phyloP scores from a whole-genome alignment of 2,329 filamentous ascomycete species.

The Fusarium begoniae region DNA sequence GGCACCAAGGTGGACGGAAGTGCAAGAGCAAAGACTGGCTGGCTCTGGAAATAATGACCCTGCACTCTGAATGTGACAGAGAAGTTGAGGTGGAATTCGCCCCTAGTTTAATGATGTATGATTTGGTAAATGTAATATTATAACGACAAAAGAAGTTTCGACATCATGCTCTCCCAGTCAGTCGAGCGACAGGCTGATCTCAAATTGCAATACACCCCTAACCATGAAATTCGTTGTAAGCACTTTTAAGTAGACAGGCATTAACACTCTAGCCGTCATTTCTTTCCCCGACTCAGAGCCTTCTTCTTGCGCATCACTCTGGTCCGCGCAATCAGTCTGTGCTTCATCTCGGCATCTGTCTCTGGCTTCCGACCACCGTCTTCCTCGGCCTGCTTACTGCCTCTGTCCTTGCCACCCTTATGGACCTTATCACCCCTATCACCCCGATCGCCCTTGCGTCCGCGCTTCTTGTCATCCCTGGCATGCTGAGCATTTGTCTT shows the following conservation, averaged over 20 bases:
- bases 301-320: constrained; percentile 79
- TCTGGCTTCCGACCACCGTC: constrained; percentile 48
- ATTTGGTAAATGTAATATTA: constrained; percentile 18
- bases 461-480: constrained; percentile 34
- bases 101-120: constrained; percentile 28
- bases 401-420: constrained; percentile 2
- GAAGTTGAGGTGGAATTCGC: neutral
- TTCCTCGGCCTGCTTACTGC: constrained; percentile 3
- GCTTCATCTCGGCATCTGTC: constrained; percentile 58
- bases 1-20: constrained; percentile 22
- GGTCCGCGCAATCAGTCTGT: constrained; percentile 87
- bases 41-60: constrained; percentile 53
- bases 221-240: constrained; percentile 9
- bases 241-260: constrained; percentile 30
- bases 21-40: constrained; percentile 46
- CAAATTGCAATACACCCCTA: neutral
- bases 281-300: constrained; percentile 50
- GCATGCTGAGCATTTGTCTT: constrained; percentile 30
- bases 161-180: neutral
- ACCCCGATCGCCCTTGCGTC: constrained; percentile 24
- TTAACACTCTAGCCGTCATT: constrained; percentile 33
- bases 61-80: no score
- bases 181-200: constrained; percentile 1
- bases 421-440: constrained; percentile 19
- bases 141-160: neutral